Evolutionary conservation across 768 basidiomycete genomes (phyloP).

Genomic region (Kwoniella pini): DNA sequence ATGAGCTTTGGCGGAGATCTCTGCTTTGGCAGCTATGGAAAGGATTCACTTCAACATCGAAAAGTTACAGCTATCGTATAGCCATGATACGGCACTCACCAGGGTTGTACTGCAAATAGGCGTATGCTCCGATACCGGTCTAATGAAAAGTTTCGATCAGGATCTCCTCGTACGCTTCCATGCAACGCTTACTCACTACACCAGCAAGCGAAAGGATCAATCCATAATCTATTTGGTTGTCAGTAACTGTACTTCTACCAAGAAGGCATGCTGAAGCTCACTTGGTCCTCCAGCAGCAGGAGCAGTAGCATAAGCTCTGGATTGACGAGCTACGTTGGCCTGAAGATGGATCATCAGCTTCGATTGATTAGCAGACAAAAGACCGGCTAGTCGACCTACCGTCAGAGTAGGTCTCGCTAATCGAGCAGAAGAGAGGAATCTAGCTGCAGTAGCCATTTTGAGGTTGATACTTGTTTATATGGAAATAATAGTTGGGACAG

Average conservation of each 20-base stretch:
- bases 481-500: no score
- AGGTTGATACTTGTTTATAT: background rate
- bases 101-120: slow-evolving; percentile 25
- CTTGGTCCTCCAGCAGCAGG: slow-evolving; percentile 16
- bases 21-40: slow-evolving; percentile 12
- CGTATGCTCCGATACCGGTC: slow-evolving; percentile 24
- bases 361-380: background rate
- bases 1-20: slow-evolving; percentile 21
- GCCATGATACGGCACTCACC: slow-evolving; percentile 5
- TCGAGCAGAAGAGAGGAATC: slow-evolving; percentile 18
- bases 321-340: slow-evolving; percentile 18
- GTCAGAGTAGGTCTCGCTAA: slow-evolving; percentile 10
- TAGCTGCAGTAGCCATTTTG: slow-evolving; percentile 20
- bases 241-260: background rate
- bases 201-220: slow-evolving; percentile 22
- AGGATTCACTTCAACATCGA: background rate
- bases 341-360: background rate
- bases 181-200: slow-evolving; percentile 1
- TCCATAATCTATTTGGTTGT: slow-evolving; percentile 9
- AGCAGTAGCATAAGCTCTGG: slow-evolving; percentile 16
- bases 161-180: no score
- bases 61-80: no score
- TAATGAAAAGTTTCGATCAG: no score
- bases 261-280: background rate
- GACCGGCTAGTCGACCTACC: background rate